Evolutionary conservation across 768 basidiomycete species (phyloP).

Genomic region (Sarcomyxa edulis): DNA sequence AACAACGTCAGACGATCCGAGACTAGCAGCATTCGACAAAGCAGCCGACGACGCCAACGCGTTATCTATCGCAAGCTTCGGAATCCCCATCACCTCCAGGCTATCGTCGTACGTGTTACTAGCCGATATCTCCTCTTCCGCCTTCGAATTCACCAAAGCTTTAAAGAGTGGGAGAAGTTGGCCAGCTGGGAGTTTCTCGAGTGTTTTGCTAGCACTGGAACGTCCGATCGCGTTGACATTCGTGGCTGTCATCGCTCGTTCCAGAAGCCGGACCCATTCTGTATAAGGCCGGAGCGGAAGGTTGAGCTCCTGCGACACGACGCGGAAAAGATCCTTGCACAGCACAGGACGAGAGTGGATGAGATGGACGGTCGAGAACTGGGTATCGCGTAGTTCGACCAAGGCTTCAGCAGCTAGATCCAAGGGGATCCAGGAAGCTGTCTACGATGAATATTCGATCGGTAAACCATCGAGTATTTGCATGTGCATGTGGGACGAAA

Average conservation of each 20-base stretch:
- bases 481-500: too few relatives aligned
- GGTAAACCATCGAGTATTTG: too few relatives aligned
- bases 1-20: slow-evolving; percentile 3
- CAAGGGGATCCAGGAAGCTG: slow-evolving; percentile 18
- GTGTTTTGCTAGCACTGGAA: slow-evolving; percentile 1
- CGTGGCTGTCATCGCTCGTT: slow-evolving; percentile 3
- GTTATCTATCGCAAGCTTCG: slow-evolving; percentile 5
- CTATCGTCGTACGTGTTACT: not conserved
- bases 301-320: slow-evolving; percentile 9
- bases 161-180: slow-evolving; percentile 10
- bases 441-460: slow-evolving; percentile 2
- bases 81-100: slow-evolving; percentile 11
- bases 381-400: slow-evolving; percentile 10
- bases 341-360: slow-evolving; percentile 14
- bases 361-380: slow-evolving; percentile 10
- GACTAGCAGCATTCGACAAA: not conserved
- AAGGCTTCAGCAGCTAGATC: slow-evolving; percentile 15
- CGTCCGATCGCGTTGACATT: not conserved
- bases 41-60: slow-evolving; percentile 3
- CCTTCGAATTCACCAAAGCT: slow-evolving; percentile 10
- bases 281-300: slow-evolving; percentile 14
- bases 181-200: slow-evolving; percentile 1
- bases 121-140: not conserved
- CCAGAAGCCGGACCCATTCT: slow-evolving; percentile 15
- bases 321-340: slow-evolving; percentile 10